These are phyloP conservation scores for Bacterosira constricta DNA, from an alignment of 108 stramenopile genomes.

Conservation along the genomic window DNA sequence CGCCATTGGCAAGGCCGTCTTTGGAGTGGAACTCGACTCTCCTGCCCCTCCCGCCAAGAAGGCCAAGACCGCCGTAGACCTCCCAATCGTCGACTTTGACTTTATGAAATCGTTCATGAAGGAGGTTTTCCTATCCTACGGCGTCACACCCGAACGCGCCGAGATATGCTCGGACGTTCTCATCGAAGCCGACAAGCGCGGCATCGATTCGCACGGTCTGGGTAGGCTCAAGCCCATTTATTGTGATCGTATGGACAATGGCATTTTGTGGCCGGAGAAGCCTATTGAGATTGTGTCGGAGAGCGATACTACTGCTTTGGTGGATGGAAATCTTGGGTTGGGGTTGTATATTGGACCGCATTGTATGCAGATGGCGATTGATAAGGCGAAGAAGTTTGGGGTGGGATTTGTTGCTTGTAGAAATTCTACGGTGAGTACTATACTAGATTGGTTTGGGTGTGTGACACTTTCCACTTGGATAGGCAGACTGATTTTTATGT, in stretches of 20 bases:
- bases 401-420: slow-evolving; percentile 63
- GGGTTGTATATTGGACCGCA: slow-evolving; percentile 73
- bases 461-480: neutral
- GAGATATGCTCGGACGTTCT: slow-evolving; percentile 66
- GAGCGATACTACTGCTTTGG: slow-evolving; percentile 51
- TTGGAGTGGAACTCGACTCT: slow-evolving; percentile 30
- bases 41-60: slow-evolving; percentile 42
- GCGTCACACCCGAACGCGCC: slow-evolving; percentile 50
- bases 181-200: slow-evolving; percentile 68
- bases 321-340: slow-evolving; percentile 67
- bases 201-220: slow-evolving; percentile 72
- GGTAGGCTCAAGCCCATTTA: slow-evolving; percentile 73
- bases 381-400: slow-evolving; percentile 68
- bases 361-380: slow-evolving; percentile 74
- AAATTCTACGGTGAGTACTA: slow-evolving; percentile 53
- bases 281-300: slow-evolving; percentile 60
- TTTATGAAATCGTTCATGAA: slow-evolving; percentile 71
- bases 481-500: neutral
- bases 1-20: slow-evolving; percentile 45
- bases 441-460: neutral
- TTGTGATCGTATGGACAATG: slow-evolving; percentile 68
- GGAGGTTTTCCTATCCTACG: slow-evolving; percentile 59
- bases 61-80: slow-evolving; percentile 38
- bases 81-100: slow-evolving; percentile 57
- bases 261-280: slow-evolving; percentile 56